Evolutionary conservation across 495 filamentous ascomycete genomes (phyloP), one percentile per base, ranked within the genome.

Genomic region (Penicillium diatomitis): DNA sequence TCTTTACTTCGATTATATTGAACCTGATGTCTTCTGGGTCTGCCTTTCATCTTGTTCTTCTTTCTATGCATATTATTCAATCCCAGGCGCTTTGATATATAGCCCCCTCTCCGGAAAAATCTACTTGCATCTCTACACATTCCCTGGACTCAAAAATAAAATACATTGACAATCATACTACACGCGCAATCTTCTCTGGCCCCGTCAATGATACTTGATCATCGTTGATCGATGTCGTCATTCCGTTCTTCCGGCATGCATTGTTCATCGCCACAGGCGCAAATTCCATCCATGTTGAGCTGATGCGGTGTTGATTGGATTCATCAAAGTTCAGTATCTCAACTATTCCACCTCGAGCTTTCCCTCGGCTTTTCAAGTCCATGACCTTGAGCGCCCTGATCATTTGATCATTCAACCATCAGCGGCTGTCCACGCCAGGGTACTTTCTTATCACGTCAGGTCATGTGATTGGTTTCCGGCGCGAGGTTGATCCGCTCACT

Each of bases 401-500:
- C 20, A 20, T 20, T 20, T 20, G 20, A 20, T 2, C 20, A 20
- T 20, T 0, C 20, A 20, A 20, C 20, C 20, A 20, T 1, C 20
- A 2, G 20, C 20, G 20, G 20, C 20, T 20, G 20, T 20, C 20
- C 20, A 20, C 20, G 20, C 20, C 20, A 20, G 20, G 20, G 20
- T 20, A 20, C 20, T 20, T 2, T 20, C 20, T 38, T 5, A 28
- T 33, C 45, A 40, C 8, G 9, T 12, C 39, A 30, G 27, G 39
- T 57, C 60, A 63, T 52, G 55, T 63, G 60, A 42, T 36, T 12
- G n/a, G 31, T 32, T 33, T 40, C 43, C 56, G 56, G 57, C 38
- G 5, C 11, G 33, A 54, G 44, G 41, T 55, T 49, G 55, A 52
- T 52, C 53, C 54, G 50, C 30, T 51, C 48, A 46, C 60, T 61